Base-by-base conservation (phyloP, 164 flowering plant genomes). In the Magnolia changhungtana region DNA sequence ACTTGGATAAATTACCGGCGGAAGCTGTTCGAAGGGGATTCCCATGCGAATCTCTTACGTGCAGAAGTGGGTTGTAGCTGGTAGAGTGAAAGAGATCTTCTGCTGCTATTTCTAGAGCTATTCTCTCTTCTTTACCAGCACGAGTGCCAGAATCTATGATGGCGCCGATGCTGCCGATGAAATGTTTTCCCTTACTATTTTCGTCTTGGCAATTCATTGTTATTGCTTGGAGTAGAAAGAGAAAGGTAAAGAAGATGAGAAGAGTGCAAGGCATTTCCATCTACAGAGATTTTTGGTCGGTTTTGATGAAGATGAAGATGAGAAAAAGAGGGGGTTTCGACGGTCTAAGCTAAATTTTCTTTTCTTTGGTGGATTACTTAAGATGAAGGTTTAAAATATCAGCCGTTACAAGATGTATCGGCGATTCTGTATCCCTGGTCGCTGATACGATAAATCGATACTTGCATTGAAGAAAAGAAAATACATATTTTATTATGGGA, bases 71-170 rank as follows among this genome's bases (percentile, higher is more conserved):
- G n/a, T 70, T 67, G 49, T 63, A 10, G 20, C 29, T 49, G 13
- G 80, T 74, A 16, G 19, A 45, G 11, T 52, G 59, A 71, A 78
- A 81, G 77, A 79, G 78, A 61, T 72, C 70, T 59, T 63, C 24
- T 37, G 67, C 79, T 21, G 85, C 89, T 3, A 85, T 78, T 67
- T 83, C 83, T 78, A 87, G 69, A 31, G 85, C 85, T 3, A 67
- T 75, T 81, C 67, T 77, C 31, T 75, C 72, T 80, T 87, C 89
- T 77, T 77, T 82, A 18, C 89, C 89, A 3, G 69, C 71, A 8
- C 83, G 80, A 27, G 87, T 76, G 58, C 72, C 55, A 1, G 20
- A 59, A 37, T 87, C 81, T 7, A 85, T 14, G 59, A 85, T 75
- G 50, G 80, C 87, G 8, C 83, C 85, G 4, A 85, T 75, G 65